These are phyloP conservation scores for Colletotrichum siamense DNA, from an alignment of 2,329 filamentous ascomycete species.

Conservation along the genomic window DNA sequence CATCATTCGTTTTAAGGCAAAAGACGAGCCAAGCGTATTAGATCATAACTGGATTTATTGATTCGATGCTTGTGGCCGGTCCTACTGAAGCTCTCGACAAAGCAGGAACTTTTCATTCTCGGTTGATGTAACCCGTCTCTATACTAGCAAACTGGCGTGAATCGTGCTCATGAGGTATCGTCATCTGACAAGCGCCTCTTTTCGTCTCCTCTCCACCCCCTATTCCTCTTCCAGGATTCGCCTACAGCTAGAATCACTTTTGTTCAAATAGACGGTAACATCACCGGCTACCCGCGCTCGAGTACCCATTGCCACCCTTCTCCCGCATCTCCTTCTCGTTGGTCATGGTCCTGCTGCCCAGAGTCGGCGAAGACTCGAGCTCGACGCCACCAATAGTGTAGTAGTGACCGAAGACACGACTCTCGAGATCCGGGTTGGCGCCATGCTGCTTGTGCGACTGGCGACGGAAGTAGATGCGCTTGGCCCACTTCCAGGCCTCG, in stretches of 20 bases:
- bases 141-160: not conserved
- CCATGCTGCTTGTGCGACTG: constrained; percentile 26
- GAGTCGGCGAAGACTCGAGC: constrained; percentile 13
- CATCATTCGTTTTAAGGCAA: not conserved
- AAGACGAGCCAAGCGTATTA: not conserved
- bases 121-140: constrained; percentile 3
- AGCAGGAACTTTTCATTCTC: not conserved
- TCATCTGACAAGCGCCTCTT: not conserved
- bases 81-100: not conserved
- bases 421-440: constrained; percentile 32
- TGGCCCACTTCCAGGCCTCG: constrained; percentile 63
- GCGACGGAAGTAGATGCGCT: constrained; percentile 50
- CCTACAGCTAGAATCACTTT: not conserved
- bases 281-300: constrained; percentile 3
- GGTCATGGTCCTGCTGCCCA: constrained; percentile 17
- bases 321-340: constrained; percentile 23
- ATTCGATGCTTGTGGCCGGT: not conserved
- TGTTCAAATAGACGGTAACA: not conserved
- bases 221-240: not conserved
- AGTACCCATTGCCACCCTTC: constrained; percentile 17
- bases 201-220: not conserved
- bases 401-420: constrained; percentile 37
- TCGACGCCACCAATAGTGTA: constrained; percentile 27
- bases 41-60: not conserved
- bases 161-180: not conserved